A percentile compares a stretch with the other conserved stretches of the same genome.
These are phyloP conservation scores for Bombardia bombarda DNA, from an alignment of 495 filamentous ascomycete species.

Conservation along the genomic window DNA sequence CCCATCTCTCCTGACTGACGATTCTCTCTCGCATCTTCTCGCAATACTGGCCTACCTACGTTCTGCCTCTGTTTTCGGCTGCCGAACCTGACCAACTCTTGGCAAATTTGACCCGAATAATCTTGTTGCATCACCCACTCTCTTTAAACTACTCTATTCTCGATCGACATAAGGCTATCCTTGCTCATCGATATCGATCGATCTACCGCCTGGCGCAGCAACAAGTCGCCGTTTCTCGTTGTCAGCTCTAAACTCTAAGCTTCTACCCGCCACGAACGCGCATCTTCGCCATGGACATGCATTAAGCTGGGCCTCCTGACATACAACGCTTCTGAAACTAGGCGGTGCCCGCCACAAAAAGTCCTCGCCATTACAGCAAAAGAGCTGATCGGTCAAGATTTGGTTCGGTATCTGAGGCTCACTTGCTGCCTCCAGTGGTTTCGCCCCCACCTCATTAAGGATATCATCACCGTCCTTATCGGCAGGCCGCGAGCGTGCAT, in stretches of 20 bases:
- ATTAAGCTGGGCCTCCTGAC: neutral
- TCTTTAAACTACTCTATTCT: no score
- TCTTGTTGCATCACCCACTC: no score
- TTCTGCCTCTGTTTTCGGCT: no score
- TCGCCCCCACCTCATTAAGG: slow-evolving; percentile 4
- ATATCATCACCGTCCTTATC: slow-evolving; percentile 3
- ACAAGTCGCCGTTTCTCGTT: neutral
- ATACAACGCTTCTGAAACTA: neutral
- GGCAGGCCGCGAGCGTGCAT: slow-evolving; percentile 1
- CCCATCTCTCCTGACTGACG: no score
- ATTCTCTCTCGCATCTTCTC: no score
- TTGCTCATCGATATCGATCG: no score
- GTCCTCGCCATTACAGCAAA: neutral
- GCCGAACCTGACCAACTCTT: no score
- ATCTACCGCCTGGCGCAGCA: no score
- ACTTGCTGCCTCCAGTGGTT: slow-evolving; percentile 1
- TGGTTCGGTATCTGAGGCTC: neutral
- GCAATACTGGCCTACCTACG: no score
- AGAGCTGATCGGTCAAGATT: slow-evolving; percentile 4
- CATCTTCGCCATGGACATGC: neutral
- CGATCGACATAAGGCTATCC: no score
- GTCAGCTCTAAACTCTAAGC: neutral
- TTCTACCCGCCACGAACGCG: neutral
- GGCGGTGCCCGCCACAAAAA: neutral
- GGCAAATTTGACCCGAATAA: no score